A percentile compares a stretch with the other conserved stretches of the same genome.
Evolutionary conservation across 2,329 filamentous ascomycete genomes (phyloP).

Genomic region (Xylariales sp.): DNA sequence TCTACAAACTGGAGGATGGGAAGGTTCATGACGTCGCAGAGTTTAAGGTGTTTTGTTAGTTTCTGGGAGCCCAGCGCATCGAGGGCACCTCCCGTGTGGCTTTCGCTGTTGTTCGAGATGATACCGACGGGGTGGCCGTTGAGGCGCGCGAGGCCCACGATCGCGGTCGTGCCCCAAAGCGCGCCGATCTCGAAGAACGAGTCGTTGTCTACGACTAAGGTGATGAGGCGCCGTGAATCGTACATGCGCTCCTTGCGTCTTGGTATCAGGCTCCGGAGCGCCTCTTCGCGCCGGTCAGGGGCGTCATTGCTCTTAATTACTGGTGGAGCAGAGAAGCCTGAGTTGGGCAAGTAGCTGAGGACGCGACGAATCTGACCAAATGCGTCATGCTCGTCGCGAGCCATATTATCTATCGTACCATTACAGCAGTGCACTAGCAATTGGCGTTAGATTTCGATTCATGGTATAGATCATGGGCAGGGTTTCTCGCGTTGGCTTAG

Average conservation of each 20-base stretch:
- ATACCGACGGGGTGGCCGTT: slow-evolving; percentile 30
- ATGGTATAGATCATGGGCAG: not conserved
- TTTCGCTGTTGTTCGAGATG: slow-evolving; percentile 37
- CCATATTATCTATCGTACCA: slow-evolving; percentile 37
- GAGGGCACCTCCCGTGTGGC: slow-evolving; percentile 35
- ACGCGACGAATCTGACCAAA: slow-evolving; percentile 34
- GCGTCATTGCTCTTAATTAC: slow-evolving; percentile 28
- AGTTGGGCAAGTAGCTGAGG: slow-evolving; percentile 35
- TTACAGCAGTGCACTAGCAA: slow-evolving; percentile 35
- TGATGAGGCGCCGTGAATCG: slow-evolving; percentile 28
- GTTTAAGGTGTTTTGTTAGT: slow-evolving; percentile 35
- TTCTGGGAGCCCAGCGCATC: slow-evolving; percentile 36
- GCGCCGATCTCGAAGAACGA: slow-evolving; percentile 38
- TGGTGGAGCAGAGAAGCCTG: slow-evolving; percentile 33
- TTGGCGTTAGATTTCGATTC: not conserved
- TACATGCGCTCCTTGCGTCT: slow-evolving; percentile 38
- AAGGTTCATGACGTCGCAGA: slow-evolving; percentile 37
- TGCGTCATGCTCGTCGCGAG: slow-evolving; percentile 33
- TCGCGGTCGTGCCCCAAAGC: slow-evolving; percentile 36
- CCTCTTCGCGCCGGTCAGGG: slow-evolving; percentile 30
- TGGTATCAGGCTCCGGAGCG: slow-evolving; percentile 33
- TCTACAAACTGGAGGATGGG: slow-evolving; percentile 37
- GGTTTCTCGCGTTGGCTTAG: not conserved
- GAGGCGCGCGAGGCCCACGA: slow-evolving; percentile 36
- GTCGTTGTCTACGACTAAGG: slow-evolving; percentile 29